A percentile compares a stretch with the other conserved stretches of the same genome.
Conservation (phyloP, 768 basidiomycete genomes). For the Gloeopeniophorella convolvens region DNA sequence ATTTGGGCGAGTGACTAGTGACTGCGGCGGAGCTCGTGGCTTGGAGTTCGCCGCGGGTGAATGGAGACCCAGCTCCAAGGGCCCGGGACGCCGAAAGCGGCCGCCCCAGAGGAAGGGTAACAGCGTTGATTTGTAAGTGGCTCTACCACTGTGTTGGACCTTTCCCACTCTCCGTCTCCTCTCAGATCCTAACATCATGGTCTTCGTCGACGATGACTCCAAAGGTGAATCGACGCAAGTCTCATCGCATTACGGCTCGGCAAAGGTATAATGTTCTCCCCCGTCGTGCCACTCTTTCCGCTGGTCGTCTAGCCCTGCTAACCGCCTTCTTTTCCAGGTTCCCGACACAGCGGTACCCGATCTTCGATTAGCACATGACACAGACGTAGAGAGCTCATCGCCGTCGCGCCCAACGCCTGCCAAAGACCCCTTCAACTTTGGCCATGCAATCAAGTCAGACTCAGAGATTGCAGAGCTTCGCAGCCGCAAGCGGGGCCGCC, state of each 20-base stretch:
- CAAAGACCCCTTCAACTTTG: constrained; percentile 62
- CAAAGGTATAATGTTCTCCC: background rate
- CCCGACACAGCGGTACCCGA: constrained; percentile 16
- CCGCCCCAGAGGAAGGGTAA: background rate
- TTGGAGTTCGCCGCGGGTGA: too few species aligned
- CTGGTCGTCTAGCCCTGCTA: background rate
- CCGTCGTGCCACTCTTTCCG: background rate
- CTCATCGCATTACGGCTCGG: too few species aligned
- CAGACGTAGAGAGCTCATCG: constrained; percentile 36
- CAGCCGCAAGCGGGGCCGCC: constrained; percentile 50
- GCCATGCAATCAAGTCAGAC: constrained; percentile 52
- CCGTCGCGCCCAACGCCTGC: constrained; percentile 30
- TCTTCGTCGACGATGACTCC: too few species aligned
- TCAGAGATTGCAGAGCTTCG: constrained; percentile 59
- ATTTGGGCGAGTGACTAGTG: too few species aligned
- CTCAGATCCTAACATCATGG: too few species aligned
- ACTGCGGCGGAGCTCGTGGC: too few species aligned
- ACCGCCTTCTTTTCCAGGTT: constrained; percentile 7
- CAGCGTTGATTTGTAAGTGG: constrained; percentile 1
- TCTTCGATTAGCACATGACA: constrained; percentile 10
- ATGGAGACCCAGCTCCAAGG: too few species aligned
- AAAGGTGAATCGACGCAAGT: background rate
- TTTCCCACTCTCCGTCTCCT: background rate
- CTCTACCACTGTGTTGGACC: constrained; percentile 1
- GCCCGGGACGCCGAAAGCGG: too few species aligned